phyloP scores from a whole-genome alignment of 192 early-diverging fungal genomes.

The Gonapodya sp. region DNA sequence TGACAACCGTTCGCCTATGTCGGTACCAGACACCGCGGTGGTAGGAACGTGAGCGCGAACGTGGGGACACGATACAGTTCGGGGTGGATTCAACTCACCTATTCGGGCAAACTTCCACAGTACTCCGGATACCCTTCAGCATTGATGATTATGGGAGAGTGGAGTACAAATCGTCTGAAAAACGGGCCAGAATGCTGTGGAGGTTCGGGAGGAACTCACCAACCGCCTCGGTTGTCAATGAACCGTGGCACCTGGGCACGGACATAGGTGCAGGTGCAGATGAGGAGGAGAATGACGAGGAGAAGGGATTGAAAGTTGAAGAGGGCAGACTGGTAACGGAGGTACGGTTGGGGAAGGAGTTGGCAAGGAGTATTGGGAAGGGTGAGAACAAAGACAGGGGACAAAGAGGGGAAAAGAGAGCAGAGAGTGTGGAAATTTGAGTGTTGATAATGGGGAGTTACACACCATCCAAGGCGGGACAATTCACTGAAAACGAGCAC shows the following conservation, averaged over 20 bases:
- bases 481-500: no score
- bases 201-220: no score
- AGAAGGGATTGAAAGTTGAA: conserved; percentile 93
- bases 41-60: background rate
- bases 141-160: background rate
- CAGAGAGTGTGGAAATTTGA: no score
- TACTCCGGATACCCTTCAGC: conserved; percentile 60
- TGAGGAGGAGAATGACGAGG: conserved; percentile 80
- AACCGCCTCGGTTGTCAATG: conserved; percentile 83
- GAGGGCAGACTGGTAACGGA: conserved; percentile 64
- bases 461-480: no score
- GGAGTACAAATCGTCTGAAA: background rate
- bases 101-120: conserved; percentile 95
- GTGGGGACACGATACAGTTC: no score
- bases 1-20: conserved; percentile 76
- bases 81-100: conserved; percentile 33
- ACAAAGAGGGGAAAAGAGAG: background rate
- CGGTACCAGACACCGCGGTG: background rate
- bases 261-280: conserved; percentile 96
- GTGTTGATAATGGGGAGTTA: no score
- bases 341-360: background rate
- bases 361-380: background rate
- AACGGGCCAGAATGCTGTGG: background rate
- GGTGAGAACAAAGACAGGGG: background rate
- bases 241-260: conserved; percentile 78